A percentile compares a stretch with the other conserved stretches of the same genome.
phyloP scores from a whole-genome alignment of 2,329 filamentous ascomycete species.

The Cladophialophora exuberans region DNA sequence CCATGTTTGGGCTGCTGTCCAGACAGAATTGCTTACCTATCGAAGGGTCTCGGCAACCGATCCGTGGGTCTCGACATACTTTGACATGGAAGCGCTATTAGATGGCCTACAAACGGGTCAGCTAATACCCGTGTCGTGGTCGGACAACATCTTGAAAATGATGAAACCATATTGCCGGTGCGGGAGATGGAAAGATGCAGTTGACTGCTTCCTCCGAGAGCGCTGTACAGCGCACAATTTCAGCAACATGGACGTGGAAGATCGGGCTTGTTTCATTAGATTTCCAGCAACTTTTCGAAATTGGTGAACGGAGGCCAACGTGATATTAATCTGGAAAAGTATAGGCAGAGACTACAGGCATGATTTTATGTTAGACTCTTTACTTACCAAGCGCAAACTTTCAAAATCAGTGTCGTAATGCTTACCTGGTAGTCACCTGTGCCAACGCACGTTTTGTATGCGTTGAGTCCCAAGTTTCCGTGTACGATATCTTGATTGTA shows the following conservation, averaged over 20 bases:
- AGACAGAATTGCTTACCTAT: conserved; percentile 45
- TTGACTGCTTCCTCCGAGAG: neutral
- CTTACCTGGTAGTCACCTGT: too few species aligned
- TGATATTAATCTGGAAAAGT: too few species aligned
- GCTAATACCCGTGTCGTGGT: conserved; percentile 12
- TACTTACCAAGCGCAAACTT: too few species aligned
- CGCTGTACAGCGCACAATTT: neutral
- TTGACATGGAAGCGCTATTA: conserved; percentile 26
- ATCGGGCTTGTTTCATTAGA: conserved; percentile 14
- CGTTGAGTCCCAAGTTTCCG: too few species aligned
- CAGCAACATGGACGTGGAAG: conserved; percentile 1
- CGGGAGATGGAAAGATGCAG: conserved; percentile 17
- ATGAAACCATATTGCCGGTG: conserved; percentile 29
- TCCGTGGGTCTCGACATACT: conserved; percentile 32
- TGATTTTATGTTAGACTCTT: too few species aligned
- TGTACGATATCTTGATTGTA: too few species aligned
- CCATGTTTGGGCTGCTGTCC: conserved; percentile 41
- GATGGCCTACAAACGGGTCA: conserved; percentile 12
- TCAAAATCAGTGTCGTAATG: too few species aligned
- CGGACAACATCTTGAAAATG: conserved; percentile 27
- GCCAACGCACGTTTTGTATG: too few species aligned
- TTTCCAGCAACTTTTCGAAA: too few species aligned
- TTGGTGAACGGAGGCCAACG: too few species aligned
- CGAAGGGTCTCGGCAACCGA: conserved; percentile 37
- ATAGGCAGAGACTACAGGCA: too few species aligned